A percentile compares a stretch with the other conserved stretches of the same genome.
phyloP scores from a whole-genome alignment of 176 grass and related monocot genomes.

The Urochloa ruziziensis region DNA sequence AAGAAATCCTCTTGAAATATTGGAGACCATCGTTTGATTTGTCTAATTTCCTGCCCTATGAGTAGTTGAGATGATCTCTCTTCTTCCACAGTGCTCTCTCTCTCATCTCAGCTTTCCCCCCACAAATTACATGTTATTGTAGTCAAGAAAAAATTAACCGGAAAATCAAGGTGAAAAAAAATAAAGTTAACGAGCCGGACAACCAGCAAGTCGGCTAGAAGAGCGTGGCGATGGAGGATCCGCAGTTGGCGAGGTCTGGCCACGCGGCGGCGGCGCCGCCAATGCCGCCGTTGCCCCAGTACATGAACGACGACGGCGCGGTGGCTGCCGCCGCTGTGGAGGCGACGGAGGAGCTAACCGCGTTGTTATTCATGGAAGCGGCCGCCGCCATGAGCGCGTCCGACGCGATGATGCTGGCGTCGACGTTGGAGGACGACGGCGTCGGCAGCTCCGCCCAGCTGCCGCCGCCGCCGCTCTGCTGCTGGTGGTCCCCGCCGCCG shows the following conservation, averaged over 20 bases:
- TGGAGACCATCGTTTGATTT: conserved; percentile 1
- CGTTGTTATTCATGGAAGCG: conserved; percentile 44
- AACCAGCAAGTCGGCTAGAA: conserved; percentile 43
- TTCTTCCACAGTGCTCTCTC: conserved; percentile 29
- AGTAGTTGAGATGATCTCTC: conserved; percentile 5
- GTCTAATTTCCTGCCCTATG: conserved; percentile 8
- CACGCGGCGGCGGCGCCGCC: conserved; percentile 33
- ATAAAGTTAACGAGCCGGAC: conserved; percentile 32
- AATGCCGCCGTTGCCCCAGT: conserved; percentile 57
- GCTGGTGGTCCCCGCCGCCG: conserved; percentile 18
- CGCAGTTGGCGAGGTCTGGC: conserved; percentile 62
- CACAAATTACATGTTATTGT: conserved; percentile 64
- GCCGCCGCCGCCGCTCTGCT: conserved; percentile 22
- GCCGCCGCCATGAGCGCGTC: conserved; percentile 63
- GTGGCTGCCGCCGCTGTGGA: conserved; percentile 3
- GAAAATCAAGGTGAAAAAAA: conserved; percentile 40
- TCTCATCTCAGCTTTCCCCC: conserved; percentile 38
- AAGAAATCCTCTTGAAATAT: conserved; percentile 25
- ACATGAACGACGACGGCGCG: conserved; percentile 29
- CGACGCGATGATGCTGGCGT: conserved; percentile 52
- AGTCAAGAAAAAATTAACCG: conserved; percentile 51
- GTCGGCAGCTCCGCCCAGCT: conserved; percentile 47
- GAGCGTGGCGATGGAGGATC: conserved; percentile 80
- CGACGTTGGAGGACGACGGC: conserved; percentile 42
- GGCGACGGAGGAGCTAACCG: conserved; percentile 10